Evolutionary conservation across 2,329 filamentous ascomycete species (phyloP), one percentile per base, ranked within the genome.

Genomic region (Paraphaeosphaeria minitans): DNA sequence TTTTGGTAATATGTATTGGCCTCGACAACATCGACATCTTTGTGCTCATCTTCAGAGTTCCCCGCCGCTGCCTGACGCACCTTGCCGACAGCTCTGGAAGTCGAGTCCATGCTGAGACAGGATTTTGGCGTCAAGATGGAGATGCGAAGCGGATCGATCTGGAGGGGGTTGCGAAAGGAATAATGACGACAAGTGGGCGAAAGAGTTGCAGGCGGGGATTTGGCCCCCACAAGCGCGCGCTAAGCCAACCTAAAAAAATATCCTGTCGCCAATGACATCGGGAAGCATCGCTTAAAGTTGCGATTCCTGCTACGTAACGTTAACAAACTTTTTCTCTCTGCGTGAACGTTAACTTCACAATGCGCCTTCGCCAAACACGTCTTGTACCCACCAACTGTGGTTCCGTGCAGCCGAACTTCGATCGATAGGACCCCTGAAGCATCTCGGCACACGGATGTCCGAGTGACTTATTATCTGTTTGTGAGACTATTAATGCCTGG

Each of bases 1-100:
- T 47, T 33, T 24, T 62, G 53, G n/a, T 60, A 56, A 37, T 63
- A 61, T 4, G 57, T 54, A 27, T 64, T 60, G 21, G 61, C 64
- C 6, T 65, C 53, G 19, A 47, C 35, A 24, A 59, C 24, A 48
- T 62, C 56, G 4, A 43, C 48, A 22, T 61, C 58, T 29, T 27
- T n/a, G 2, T 3, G 2, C 31, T 35, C 31, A 31, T 55, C 24
- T 7, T 10, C 16, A 22, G 19, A 22, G 13, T 2, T 29, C 42
- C 13, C 21, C 16, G 16, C 21, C 21, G 5, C 12, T 13, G 62
- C 62, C 16, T 48, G 49, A 54, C 52, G 27, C 27, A 54, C 52
- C 52, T 37, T 47, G 52, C 52, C 52, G 19, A 47, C 13, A 41
- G 52, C 42, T n/a, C 27, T 29, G n/a, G 39, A 37, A 13, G 47